A percentile compares a stretch with the other conserved stretches of the same genome.
These are phyloP conservation scores for Phoenix roebelenii DNA, from an alignment of 176 grass and related monocot species.

Conservation along the genomic window DNA sequence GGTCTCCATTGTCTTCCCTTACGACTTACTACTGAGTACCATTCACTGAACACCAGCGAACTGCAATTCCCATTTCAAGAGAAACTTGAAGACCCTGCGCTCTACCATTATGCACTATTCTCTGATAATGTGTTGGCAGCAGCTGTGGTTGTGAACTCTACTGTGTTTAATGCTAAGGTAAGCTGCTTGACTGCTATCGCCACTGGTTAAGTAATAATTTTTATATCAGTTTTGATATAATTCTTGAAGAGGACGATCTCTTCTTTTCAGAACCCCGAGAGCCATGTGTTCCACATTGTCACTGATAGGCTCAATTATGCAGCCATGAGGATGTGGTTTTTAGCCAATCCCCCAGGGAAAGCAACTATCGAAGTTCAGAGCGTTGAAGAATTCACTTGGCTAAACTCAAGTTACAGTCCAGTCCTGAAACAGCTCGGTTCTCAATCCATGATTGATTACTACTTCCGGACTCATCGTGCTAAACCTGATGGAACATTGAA, in stretches of 20 bases:
- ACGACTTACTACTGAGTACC: conserved; percentile 56
- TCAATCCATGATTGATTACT: conserved; percentile 78
- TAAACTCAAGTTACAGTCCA: conserved; percentile 69
- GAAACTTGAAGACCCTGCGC: conserved; percentile 50
- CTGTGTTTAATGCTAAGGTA: conserved; percentile 84
- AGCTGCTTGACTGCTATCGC: conserved; percentile 10
- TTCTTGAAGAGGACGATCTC: background rate
- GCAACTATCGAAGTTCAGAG: conserved; percentile 67
- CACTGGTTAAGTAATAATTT: background rate
- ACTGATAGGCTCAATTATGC: conserved; percentile 81
- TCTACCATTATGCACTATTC: conserved; percentile 84
- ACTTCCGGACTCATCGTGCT: conserved; percentile 48
- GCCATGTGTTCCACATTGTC: conserved; percentile 82
- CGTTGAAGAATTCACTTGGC: conserved; percentile 77
- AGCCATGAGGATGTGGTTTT: conserved; percentile 91
- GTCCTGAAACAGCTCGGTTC: conserved; percentile 68
- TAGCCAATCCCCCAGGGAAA: conserved; percentile 71
- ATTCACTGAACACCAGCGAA: conserved; percentile 30
- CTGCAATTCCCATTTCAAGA: conserved; percentile 43
- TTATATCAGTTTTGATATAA: background rate
- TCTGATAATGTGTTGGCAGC: conserved; percentile 79
- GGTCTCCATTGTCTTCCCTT: conserved; percentile 84
- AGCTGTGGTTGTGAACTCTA: conserved; percentile 82
- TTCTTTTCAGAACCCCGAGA: conserved; percentile 59
- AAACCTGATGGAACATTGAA: conserved; percentile 66